Percentiles rank a stretch among this genome's conserved stretches.
Conservation (phyloP, 192 early-diverging fungal species). For the Entophlyctis luteolus region DNA sequence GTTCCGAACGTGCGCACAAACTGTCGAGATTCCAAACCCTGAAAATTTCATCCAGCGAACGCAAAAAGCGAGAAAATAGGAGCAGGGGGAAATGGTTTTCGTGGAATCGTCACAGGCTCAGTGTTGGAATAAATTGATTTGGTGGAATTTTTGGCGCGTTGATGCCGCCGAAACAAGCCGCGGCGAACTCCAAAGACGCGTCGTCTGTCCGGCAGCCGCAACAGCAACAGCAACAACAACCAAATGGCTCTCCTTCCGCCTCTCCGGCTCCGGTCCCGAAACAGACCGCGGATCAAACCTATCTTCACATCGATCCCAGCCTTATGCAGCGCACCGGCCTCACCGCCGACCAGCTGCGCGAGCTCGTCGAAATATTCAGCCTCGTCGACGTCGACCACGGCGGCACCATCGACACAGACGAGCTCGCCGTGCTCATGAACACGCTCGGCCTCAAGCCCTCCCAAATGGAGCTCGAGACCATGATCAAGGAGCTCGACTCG, state of each 20-base stretch:
- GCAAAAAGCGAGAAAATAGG: no score
- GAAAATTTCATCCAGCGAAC: no score
- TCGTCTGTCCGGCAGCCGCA: not conserved
- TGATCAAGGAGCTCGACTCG: constrained; percentile 53
- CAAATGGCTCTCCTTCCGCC: no score
- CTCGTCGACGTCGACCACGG: constrained; percentile 59
- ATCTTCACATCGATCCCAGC: constrained; percentile 34
- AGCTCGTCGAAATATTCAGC: constrained; percentile 53
- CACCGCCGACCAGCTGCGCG: constrained; percentile 39
- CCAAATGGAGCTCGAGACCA: constrained; percentile 48
- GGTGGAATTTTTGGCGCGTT: no score
- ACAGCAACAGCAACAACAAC: constrained; percentile 3
- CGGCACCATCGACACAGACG: constrained; percentile 20
- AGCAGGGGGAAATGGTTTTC: no score
- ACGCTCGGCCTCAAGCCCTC: constrained; percentile 47
- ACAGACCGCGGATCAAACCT: not conserved
- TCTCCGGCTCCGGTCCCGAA: no score
- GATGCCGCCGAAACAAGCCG: constrained; percentile 7
- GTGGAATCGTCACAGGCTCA: no score
- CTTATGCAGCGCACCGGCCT: constrained; percentile 41
- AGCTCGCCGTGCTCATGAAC: constrained; percentile 51
- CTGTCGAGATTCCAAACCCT: no score
- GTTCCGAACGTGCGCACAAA: no score
- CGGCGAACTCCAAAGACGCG: not conserved
- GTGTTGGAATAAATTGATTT: no score